Percentiles rank a stretch among this genome's conserved stretches.
These are phyloP conservation scores for Leccinum arenicola DNA, from an alignment of 768 basidiomycete genomes.

Conservation along the genomic window DNA sequence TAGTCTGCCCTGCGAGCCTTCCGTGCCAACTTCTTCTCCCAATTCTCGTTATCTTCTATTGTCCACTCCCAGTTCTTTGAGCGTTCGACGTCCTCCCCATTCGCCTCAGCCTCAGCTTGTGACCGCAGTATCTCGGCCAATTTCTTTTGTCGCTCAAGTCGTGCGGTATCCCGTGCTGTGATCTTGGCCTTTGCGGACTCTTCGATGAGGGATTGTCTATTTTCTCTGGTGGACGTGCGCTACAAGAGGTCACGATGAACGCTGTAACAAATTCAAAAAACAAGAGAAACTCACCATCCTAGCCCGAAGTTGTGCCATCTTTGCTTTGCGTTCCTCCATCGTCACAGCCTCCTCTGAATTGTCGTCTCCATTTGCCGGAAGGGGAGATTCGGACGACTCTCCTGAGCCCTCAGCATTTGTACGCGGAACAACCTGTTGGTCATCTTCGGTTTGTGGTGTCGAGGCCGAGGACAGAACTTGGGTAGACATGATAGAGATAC, in stretches of 20 bases:
- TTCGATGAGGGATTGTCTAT: slow-evolving; percentile 81
- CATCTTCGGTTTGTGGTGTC: background rate
- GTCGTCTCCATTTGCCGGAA: slow-evolving; percentile 18
- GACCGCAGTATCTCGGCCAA: slow-evolving; percentile 82
- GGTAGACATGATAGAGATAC: slow-evolving; percentile 12
- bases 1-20: slow-evolving; percentile 86
- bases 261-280: background rate
- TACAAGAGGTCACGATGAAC: slow-evolving; percentile 27
- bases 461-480: slow-evolving; percentile 4
- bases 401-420: slow-evolving; percentile 26
- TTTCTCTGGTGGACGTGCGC: slow-evolving; percentile 77
- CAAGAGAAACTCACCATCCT: slow-evolving; percentile 59
- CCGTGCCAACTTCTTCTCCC: slow-evolving; percentile 56
- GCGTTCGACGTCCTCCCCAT: slow-evolving; percentile 92
- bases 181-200: slow-evolving; percentile 79
- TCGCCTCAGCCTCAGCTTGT: slow-evolving; percentile 86
- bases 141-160: slow-evolving; percentile 86
- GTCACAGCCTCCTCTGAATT: slow-evolving; percentile 32
- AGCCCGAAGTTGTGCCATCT: slow-evolving; percentile 70
- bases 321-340: slow-evolving; percentile 73
- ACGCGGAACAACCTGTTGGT: background rate
- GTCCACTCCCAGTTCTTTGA: slow-evolving; percentile 89
- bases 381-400: slow-evolving; percentile 26
- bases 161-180: slow-evolving; percentile 74
- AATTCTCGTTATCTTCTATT: slow-evolving; percentile 30